Evolutionary conservation across 2,329 filamentous ascomycete species (phyloP), one percentile per base, ranked within the genome.

Genomic region (Pseudogymnoascus sp.): DNA sequence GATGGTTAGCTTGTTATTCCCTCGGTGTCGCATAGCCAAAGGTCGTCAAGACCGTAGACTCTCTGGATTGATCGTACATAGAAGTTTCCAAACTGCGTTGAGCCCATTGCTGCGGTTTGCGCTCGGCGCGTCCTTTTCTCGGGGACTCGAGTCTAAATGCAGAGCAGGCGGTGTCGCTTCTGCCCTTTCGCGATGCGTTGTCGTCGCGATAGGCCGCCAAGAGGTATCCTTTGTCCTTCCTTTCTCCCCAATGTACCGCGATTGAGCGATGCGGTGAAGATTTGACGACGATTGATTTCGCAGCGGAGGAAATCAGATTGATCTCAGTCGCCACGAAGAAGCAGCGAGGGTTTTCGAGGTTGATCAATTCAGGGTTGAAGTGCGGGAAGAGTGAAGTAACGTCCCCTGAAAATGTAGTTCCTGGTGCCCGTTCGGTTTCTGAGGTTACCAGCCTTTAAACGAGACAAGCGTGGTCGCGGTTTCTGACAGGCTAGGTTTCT

Each of bases 81-180:
- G 72, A 85, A 85, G 68, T 84, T 83, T 65, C 83, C 83, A 75
- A 84, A 85, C 69, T 84, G 80, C 65, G 80, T 81, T 64, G 78
- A 79, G 65, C 79, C 79, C 79, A 81, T 81, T 34, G 25, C 48
- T 57, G 48, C 48, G 48, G 25, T 57, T 57, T 57, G 48, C 48
- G 48, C 48, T n/a, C 11, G 48, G n/a, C 48, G 48, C 48, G 48
- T 34, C 28, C 48, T 57, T 57, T 57, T 31, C 48, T 57, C 48
- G 48, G 4, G n/a, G 25, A 57, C 48, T 57, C 48, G 48, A 57
- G 48, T 57, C 48, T 57, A 57, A 34, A 31, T 57, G 48, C 48
- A 57, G 48, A 34, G 25, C 48, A 31, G 48, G 48, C 48, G 48
- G 48, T 57, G 48, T 57, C 23, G 25, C 48, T 57, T 31, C 48